These are phyloP conservation scores for Diplotaxis tenuifolia DNA, from an alignment of 345 rosid species.

Conservation along the genomic window DNA sequence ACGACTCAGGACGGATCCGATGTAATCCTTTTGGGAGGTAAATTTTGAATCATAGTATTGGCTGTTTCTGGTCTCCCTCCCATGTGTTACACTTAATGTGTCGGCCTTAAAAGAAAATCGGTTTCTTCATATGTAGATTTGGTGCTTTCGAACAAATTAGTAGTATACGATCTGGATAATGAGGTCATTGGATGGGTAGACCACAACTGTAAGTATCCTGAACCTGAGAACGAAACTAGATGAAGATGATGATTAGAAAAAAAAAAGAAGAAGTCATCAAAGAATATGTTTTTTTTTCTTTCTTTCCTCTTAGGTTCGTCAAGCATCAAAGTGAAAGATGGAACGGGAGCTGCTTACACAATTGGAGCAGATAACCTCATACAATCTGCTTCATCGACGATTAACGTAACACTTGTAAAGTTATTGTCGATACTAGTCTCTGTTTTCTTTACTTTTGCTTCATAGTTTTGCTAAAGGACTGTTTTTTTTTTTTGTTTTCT, in stretches of 20 bases:
- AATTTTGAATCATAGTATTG: conserved; percentile 1
- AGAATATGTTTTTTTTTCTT: not conserved
- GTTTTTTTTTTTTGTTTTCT: too few species aligned
- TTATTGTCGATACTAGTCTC: conserved; percentile 42
- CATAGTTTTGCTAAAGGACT: conserved; percentile 31
- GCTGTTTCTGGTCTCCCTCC: not conserved
- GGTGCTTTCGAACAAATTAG: conserved; percentile 88
- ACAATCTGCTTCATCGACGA: conserved; percentile 34
- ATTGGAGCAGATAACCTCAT: conserved; percentile 55
- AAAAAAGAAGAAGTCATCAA: not conserved
- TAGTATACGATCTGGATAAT: conserved; percentile 74
- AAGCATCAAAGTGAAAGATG: conserved; percentile 70
- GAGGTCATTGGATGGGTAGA: conserved; percentile 87
- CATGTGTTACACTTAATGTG: not conserved
- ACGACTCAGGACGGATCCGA: conserved; percentile 61
- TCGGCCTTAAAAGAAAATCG: not conserved
- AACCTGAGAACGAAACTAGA: conserved; percentile 4
- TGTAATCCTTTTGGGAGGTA: conserved; percentile 85
- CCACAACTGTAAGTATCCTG: conserved; percentile 70
- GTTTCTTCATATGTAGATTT: conserved; percentile 54
- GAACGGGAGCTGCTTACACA: conserved; percentile 36
- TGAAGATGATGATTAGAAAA: not conserved
- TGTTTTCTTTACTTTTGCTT: conserved; percentile 39
- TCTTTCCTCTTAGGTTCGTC: conserved; percentile 57
- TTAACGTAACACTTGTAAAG: conserved; percentile 28